Conservation (phyloP, 768 basidiomycete species). For the Lactarius evosmus region DNA sequence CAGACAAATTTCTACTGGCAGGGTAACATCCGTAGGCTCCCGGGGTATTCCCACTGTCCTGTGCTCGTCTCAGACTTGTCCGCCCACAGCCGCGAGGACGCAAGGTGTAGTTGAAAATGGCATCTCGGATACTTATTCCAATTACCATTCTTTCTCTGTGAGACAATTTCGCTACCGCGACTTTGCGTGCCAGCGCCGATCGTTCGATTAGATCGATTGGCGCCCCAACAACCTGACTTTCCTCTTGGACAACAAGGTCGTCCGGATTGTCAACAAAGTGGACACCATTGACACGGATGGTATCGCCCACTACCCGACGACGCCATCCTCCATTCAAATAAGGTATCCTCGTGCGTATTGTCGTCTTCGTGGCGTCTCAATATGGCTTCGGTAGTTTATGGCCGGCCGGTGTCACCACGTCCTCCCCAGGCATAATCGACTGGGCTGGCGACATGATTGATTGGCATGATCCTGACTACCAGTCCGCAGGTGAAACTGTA, state of each 20-base stretch:
- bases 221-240: slow-evolving; percentile 62
- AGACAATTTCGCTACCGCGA: slow-evolving; percentile 30
- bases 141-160: slow-evolving; percentile 77
- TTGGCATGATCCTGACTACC: slow-evolving; percentile 77
- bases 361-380: background rate
- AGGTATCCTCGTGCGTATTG: slow-evolving; percentile 45
- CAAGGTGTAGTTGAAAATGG: slow-evolving; percentile 49
- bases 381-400: slow-evolving; percentile 47
- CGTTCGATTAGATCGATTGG: slow-evolving; percentile 67
- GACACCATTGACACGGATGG: slow-evolving; percentile 56
- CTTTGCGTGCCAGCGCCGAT: background rate
- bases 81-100: slow-evolving; percentile 40
- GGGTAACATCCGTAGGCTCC: slow-evolving; percentile 56
- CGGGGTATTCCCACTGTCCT: slow-evolving; percentile 10
- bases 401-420: slow-evolving; percentile 70
- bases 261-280: slow-evolving; percentile 62
- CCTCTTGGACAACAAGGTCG: slow-evolving; percentile 64
- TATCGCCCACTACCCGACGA: slow-evolving; percentile 63
- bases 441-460: slow-evolving; percentile 85
- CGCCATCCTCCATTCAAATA: slow-evolving; percentile 78
- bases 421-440: slow-evolving; percentile 62
- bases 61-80: slow-evolving; percentile 2
- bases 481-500: slow-evolving; percentile 46
- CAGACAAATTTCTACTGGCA: slow-evolving; percentile 86
- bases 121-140: slow-evolving; percentile 59